Evolutionary conservation across 192 early-diverging fungal genomes (phyloP), one percentile per base, ranked within the genome.

Genomic region (Rhizoclosmatium sp.): DNA sequence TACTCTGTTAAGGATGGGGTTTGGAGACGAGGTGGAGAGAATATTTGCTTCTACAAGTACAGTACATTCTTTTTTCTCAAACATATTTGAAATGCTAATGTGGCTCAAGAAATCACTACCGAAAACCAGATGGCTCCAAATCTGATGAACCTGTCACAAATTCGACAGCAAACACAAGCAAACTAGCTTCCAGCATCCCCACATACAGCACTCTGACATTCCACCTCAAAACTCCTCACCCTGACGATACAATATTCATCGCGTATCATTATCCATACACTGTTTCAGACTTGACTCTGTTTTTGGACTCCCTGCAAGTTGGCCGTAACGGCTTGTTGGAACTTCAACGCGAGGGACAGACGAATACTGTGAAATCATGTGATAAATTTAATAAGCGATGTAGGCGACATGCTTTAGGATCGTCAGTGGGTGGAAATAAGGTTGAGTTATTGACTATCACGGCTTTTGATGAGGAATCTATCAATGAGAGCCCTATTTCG

Each of bases 251-350:
- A n/a, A 78, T 76, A 21, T 86, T 59, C 40, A 59, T 89, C 54
- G 88, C 88, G 2, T 89, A 89, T 72, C 86, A 88, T 68, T 89
- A 89, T 60, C 88, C 88, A 47, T 89, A 89, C 67, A 89, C 88
- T 5, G 85, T 81, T 31, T 79, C 84, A 2, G 86, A 89, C 60
- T 71, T 87, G 40, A 78, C 65, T 39, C 39, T 67, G 4, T 69
- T 60, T 41, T 78, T 78, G 9, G 71, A 79, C 40, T 46, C 65
- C 39, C 65, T 70, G 10, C 77, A 78, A 61, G 39, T 67, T 7
- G 66, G 66, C 9, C 5, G 59, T 16, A 59, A 77, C 5, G n/a
- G 39, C 7, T 19, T 45, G 7, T n/a, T 44, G 40, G 42, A 45
- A 3, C 14, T 44, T 16, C 40, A 62, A 67, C 46, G 40, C 48